These are phyloP conservation scores for Claviceps humidiphila DNA, from an alignment of 2,329 filamentous ascomycete genomes.

Conservation along the genomic window DNA sequence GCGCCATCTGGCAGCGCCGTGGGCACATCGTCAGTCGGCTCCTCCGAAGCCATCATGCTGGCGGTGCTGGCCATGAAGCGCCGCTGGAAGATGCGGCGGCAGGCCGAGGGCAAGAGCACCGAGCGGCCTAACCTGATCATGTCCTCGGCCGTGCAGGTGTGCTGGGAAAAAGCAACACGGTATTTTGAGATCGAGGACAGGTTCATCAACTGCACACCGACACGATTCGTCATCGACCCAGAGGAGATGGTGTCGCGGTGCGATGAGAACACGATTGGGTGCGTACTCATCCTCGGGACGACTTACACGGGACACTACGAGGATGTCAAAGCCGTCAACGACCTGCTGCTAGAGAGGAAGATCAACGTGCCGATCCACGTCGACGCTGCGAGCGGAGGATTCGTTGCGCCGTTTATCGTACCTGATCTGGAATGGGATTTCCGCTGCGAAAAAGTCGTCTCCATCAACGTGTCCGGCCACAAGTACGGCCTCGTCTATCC, in stretches of 20 bases:
- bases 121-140: slow-evolving; percentile 86
- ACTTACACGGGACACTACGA: slow-evolving; percentile 96
- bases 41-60: slow-evolving; percentile 73
- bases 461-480: slow-evolving; percentile 90
- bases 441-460: slow-evolving; percentile 73
- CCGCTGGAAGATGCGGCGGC: slow-evolving; percentile 44
- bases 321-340: slow-evolving; percentile 83
- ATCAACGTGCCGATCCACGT: slow-evolving; percentile 85
- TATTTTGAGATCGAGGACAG: slow-evolving; percentile 93
- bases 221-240: slow-evolving; percentile 52
- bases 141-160: slow-evolving; percentile 91
- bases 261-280: slow-evolving; percentile 49
- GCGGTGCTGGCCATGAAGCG: slow-evolving; percentile 18
- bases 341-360: slow-evolving; percentile 60
- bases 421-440: slow-evolving; percentile 87
- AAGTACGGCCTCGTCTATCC: slow-evolving; percentile 67
- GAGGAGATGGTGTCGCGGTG: slow-evolving; percentile 36
- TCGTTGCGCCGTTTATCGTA: slow-evolving; percentile 82
- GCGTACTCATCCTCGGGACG: slow-evolving; percentile 80
- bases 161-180: slow-evolving; percentile 84
- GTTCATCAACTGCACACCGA: slow-evolving; percentile 50
- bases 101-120: slow-evolving; percentile 66
- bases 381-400: slow-evolving; percentile 82
- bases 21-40: slow-evolving; percentile 80
- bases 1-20: slow-evolving; percentile 59